These are phyloP conservation scores for Thermochaetoides dissita DNA, from an alignment of 2,329 filamentous ascomycete species.

Conservation along the genomic window DNA sequence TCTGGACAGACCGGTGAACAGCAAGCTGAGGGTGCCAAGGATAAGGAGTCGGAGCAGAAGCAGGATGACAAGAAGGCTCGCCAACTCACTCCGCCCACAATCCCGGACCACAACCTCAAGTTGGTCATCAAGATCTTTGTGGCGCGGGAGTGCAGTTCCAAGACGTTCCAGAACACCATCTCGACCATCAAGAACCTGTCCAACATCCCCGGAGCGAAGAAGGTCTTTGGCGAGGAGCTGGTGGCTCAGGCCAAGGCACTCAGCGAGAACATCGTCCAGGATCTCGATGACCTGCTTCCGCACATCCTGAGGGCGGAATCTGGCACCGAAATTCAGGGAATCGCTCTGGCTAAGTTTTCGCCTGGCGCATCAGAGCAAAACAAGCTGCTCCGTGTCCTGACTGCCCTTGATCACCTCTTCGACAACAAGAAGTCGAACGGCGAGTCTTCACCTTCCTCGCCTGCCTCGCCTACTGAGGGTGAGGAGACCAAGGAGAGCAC, in stretches of 20 bases:
- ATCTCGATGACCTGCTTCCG: slow-evolving; percentile 70
- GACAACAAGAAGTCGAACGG: slow-evolving; percentile 52
- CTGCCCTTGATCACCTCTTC: slow-evolving; percentile 90
- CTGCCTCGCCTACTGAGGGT: slow-evolving; percentile 18
- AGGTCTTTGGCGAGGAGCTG: slow-evolving; percentile 83
- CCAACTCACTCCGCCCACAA: slow-evolving; percentile 62
- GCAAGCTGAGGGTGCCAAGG: slow-evolving; percentile 15
- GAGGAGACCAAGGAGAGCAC: slow-evolving; percentile 42
- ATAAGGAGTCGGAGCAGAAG: slow-evolving; percentile 24
- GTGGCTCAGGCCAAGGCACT: slow-evolving; percentile 74
- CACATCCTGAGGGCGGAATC: slow-evolving; percentile 78
- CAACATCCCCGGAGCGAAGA: slow-evolving; percentile 77
- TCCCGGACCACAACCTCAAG: slow-evolving; percentile 78
- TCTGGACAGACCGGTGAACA: slow-evolving; percentile 4
- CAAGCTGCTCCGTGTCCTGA: slow-evolving; percentile 82
- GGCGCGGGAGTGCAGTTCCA: slow-evolving; percentile 88
- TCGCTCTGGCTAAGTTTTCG: slow-evolving; percentile 89
- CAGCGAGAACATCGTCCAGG: slow-evolving; percentile 69
- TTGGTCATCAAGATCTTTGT: slow-evolving; percentile 95
- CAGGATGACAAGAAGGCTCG: slow-evolving; percentile 36
- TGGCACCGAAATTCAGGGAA: slow-evolving; percentile 87
- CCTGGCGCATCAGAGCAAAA: slow-evolving; percentile 92
- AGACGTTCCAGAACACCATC: slow-evolving; percentile 94
- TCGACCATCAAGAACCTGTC: slow-evolving; percentile 98
- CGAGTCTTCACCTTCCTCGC: slow-evolving; percentile 4